A percentile compares a stretch with the other conserved stretches of the same genome.
phyloP scores from a whole-genome alignment of 2,329 filamentous ascomycete genomes.

The Microdochium trichocladiopsis region DNA sequence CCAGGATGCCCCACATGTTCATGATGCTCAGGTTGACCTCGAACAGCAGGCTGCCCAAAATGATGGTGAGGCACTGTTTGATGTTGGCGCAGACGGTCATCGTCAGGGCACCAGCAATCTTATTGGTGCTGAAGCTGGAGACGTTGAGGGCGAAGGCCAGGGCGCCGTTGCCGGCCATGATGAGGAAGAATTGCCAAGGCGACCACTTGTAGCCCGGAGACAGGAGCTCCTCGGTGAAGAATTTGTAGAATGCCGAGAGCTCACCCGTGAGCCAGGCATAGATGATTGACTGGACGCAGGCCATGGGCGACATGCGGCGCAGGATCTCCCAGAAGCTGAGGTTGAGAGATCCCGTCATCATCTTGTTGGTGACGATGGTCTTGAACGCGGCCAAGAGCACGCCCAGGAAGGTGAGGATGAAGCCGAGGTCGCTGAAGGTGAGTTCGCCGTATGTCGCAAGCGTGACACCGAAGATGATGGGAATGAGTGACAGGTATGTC shows the following conservation, averaged over 20 bases:
- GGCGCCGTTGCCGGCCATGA: slow-evolving; percentile 42
- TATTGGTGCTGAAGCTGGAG: slow-evolving; percentile 51
- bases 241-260: slow-evolving; percentile 29
- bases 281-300: slow-evolving; percentile 45
- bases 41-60: slow-evolving; percentile 46
- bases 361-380: slow-evolving; percentile 56
- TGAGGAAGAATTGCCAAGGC: slow-evolving; percentile 24
- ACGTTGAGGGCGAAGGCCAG: slow-evolving; percentile 50
- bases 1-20: slow-evolving; percentile 49
- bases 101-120: slow-evolving; percentile 48
- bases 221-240: slow-evolving; percentile 1
- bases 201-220: slow-evolving; percentile 23
- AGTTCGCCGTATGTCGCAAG: slow-evolving; percentile 57
- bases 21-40: slow-evolving; percentile 39
- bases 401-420: slow-evolving; percentile 45
- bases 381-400: slow-evolving; percentile 49
- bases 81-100: slow-evolving; percentile 54
- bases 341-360: slow-evolving; percentile 54
- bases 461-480: slow-evolving; percentile 52
- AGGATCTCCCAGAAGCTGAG: slow-evolving; percentile 53
- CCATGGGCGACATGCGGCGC: slow-evolving; percentile 56
- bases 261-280: slow-evolving; percentile 48
- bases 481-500: slow-evolving; percentile 53
- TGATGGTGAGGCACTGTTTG: slow-evolving; percentile 50
- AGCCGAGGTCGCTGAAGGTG: slow-evolving; percentile 52